These are phyloP conservation scores for Ananas comosus DNA, from an alignment of 176 grass and related monocot species.

Conservation along the genomic window DNA sequence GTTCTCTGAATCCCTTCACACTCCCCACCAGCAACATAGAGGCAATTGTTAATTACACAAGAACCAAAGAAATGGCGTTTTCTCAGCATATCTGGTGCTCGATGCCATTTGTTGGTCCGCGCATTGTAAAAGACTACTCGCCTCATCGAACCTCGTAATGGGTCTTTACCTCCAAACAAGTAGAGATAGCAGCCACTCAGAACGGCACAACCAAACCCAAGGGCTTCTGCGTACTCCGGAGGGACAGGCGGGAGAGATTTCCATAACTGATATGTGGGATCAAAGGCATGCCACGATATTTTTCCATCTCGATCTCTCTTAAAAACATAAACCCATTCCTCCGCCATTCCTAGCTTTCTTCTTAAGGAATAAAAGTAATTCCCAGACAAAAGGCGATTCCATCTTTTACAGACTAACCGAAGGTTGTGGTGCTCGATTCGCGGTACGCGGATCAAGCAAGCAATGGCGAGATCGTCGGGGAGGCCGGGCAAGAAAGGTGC, in stretches of 20 bases:
- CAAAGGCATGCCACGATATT: conserved; percentile 90
- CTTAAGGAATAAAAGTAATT: conserved; percentile 86
- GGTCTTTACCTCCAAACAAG: conserved; percentile 85
- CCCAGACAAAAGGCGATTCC: conserved; percentile 63
- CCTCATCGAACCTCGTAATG: conserved; percentile 68
- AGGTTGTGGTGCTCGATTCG: conserved; percentile 54
- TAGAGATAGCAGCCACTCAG: conserved; percentile 80
- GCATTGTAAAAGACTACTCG: conserved; percentile 89
- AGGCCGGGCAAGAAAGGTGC: conserved; percentile 75
- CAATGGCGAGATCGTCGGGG: conserved; percentile 86
- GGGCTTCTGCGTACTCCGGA: conserved; percentile 56
- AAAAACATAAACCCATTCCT: conserved; percentile 87
- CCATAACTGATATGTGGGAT: conserved; percentile 68
- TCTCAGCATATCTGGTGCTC: conserved; percentile 84
- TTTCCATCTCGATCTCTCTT: conserved; percentile 76
- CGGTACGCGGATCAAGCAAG: conserved; percentile 69
- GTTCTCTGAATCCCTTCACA: conserved; percentile 79
- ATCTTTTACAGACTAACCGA: conserved; percentile 65
- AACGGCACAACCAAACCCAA: conserved; percentile 77
- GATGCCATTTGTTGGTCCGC: conserved; percentile 77
- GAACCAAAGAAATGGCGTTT: conserved; percentile 78
- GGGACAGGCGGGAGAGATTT: conserved; percentile 76
- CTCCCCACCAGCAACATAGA: conserved; percentile 88
- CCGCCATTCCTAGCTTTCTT: conserved; percentile 60
- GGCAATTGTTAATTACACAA: conserved; percentile 82